Evolutionary conservation across 192 early-diverging fungal species (phyloP), one percentile per base, ranked within the genome.

Genomic region (Endogone sp.): DNA sequence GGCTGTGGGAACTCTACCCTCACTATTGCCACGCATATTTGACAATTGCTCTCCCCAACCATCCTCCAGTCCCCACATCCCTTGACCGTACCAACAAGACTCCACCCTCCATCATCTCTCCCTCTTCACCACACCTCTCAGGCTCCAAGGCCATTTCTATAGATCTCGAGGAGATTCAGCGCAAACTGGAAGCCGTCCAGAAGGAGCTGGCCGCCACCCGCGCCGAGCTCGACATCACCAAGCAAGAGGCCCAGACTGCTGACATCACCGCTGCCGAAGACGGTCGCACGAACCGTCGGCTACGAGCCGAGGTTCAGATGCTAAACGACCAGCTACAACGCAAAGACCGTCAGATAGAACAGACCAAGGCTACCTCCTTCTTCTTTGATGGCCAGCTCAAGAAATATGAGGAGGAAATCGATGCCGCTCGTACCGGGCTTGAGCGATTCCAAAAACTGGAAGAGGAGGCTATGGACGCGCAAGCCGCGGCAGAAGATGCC

Each of bases 401-500:
- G 62, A 79, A 79, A n/a, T 79, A 79, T 28, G 71, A 54, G 61
- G 77, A 79, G 37, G 77, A 79, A 62, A 79, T 79, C 62, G 77
- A 70, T 11, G 71, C 62, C 32, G 77, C 77, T 8, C 58, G 64
- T 20, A 54, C 70, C 25, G 77, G 77, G 1, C 74, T 79, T 68
- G 73, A 69, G 2, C 77, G 74, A 55, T 57, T 79, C 25, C 73
- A 79, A 49, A 69, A 64, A 27, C 30, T 79, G 44, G 77, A 79
- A 23, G 77, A 79, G 37, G 69, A 79, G 20, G 59, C 74, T 26
- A 61, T 67, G 26, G 56, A 56, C 56, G 77, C 77, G 2, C 74
- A 79, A 23, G 31, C 62, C 22, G 66, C 70, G 44, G 69, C 73
- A 28, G 66, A 64, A 9, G 62, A 65, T 13, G 37, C 73, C 10